Percentiles rank a stretch among this genome's conserved stretches.
Evolutionary conservation across 495 filamentous ascomycete species (phyloP).

Genomic region (Cairneyella variabilis): DNA sequence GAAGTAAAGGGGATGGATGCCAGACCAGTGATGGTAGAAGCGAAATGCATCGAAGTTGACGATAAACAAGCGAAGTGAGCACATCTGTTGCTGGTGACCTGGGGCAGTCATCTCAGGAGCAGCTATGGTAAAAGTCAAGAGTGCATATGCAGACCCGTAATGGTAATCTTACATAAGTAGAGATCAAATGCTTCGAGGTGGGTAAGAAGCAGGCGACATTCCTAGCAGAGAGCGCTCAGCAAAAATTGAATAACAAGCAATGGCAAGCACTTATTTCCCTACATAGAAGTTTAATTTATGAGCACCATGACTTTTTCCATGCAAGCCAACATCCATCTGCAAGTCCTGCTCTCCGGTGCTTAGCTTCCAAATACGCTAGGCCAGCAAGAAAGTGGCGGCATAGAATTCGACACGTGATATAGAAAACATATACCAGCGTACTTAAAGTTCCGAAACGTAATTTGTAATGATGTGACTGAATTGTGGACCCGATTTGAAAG

Average conservation of each 20-base stretch:
- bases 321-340: constrained; percentile 73
- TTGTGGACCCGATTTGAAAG: too few species aligned
- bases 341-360: constrained; percentile 46
- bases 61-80: constrained; percentile 35
- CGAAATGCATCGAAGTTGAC: constrained; percentile 68
- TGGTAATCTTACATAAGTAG: constrained; percentile 79
- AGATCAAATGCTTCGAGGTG: constrained; percentile 72
- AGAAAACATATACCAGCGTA: too few species aligned
- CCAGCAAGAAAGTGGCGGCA: constrained; percentile 82
- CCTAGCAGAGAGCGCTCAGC: constrained; percentile 30
- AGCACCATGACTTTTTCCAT: constrained; percentile 80
- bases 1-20: constrained; percentile 57
- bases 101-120: constrained; percentile 67
- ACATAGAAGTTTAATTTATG: constrained; percentile 68
- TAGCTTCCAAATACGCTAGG: constrained; percentile 73
- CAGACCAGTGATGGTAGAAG: constrained; percentile 71
- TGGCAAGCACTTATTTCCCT: constrained; percentile 72
- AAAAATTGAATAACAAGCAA: constrained; percentile 54
- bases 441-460: too few species aligned
- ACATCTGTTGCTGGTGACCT: background rate
- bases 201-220: constrained; percentile 45
- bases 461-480: too few species aligned
- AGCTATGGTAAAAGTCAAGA: constrained; percentile 67
- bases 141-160: constrained; percentile 71
- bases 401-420: too few species aligned